Base-by-base conservation (phyloP, 768 basidiomycete species). In the Chalciporus piperatus region DNA sequence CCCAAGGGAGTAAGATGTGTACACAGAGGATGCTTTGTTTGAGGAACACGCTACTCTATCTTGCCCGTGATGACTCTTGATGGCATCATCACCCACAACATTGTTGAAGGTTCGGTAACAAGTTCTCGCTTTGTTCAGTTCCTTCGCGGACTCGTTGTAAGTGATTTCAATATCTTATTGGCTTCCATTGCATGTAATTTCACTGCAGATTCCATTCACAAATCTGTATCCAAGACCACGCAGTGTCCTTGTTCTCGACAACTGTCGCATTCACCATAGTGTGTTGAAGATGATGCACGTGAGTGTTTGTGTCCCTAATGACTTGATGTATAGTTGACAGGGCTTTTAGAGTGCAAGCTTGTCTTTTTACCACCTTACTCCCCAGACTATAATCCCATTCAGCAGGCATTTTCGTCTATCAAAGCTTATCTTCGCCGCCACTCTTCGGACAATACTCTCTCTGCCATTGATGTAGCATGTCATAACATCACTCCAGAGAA, bases 361-460 rank as follows among this genome's bases (percentile, higher is more conserved):
- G 55, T 67, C 16, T 69, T 51, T 42, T 47, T 71, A 0, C 66
- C 63, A 0, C 68, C 66, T 0, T 55, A 48, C 41, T 53, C n/a
- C 0, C 47, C 28, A 0, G 20, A 53, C 8, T 53, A 48, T 47
- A 68, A 71, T 33, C 70, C 62, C 0, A 71, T 72, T 39, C 62
- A 71, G 47, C 58, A 65, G 39, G 64, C 62, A 3, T 70, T 64
- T 30, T 66, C 60, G 1, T 35, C 48, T 22, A 63, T 68, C 49
- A 68, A 67, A 7, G 25, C 25, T 39, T 37, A 25, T 25, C 25
- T 25, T 25, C 25, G 25, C 25, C 25, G 25, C 25, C 25, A 25
- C 25, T 25, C 25, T 25, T 25, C 25, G 25, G 25, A 25, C 25
- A 25, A 25, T 25, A 25, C 25, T 25, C 60, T 8, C 42, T 54